Evolutionary conservation across 352 stramenopile species (phyloP).

Genomic region (Halophytophthora polymorphica): DNA sequence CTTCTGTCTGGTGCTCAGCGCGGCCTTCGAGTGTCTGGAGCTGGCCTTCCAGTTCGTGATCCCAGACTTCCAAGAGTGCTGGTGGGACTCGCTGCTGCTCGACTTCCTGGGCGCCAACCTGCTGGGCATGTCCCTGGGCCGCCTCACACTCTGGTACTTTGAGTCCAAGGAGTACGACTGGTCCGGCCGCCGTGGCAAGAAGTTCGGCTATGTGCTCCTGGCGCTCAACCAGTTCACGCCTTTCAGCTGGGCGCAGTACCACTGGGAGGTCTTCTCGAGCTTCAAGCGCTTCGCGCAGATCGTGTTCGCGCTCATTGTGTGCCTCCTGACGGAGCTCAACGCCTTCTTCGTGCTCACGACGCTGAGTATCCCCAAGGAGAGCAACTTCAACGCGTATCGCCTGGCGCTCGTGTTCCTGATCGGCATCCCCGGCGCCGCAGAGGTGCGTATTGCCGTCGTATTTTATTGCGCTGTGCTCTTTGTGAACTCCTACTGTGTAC

Average conservation of each 20-base stretch:
- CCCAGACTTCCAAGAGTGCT: slow-evolving; percentile 93
- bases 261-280: slow-evolving; percentile 91
- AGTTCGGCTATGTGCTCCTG: slow-evolving; percentile 60
- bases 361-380: slow-evolving; percentile 84
- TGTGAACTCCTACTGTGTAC: slow-evolving; percentile 2
- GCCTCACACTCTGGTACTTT: slow-evolving; percentile 70
- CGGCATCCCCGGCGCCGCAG: slow-evolving; percentile 71
- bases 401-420: slow-evolving; percentile 78
- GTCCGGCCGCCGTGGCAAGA: slow-evolving; percentile 76
- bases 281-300: slow-evolving; percentile 87
- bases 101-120: slow-evolving; percentile 91
- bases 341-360: slow-evolving; percentile 92
- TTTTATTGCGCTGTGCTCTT: not conserved
- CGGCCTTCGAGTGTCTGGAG: slow-evolving; percentile 91
- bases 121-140: slow-evolving; percentile 83
- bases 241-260: slow-evolving; percentile 85
- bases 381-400: slow-evolving; percentile 81
- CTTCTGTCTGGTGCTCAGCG: slow-evolving; percentile 90
- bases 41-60: slow-evolving; percentile 88
- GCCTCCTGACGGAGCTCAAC: slow-evolving; percentile 88
- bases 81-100: slow-evolving; percentile 92
- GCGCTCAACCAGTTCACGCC: slow-evolving; percentile 88
- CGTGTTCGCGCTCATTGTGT: slow-evolving; percentile 84
- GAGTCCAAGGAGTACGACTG: slow-evolving; percentile 90
- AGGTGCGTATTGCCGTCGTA: slow-evolving; percentile 37